Base-by-base conservation (phyloP, 2,329 filamentous ascomycete genomes). In the Fusarium agapanthi region DNA sequence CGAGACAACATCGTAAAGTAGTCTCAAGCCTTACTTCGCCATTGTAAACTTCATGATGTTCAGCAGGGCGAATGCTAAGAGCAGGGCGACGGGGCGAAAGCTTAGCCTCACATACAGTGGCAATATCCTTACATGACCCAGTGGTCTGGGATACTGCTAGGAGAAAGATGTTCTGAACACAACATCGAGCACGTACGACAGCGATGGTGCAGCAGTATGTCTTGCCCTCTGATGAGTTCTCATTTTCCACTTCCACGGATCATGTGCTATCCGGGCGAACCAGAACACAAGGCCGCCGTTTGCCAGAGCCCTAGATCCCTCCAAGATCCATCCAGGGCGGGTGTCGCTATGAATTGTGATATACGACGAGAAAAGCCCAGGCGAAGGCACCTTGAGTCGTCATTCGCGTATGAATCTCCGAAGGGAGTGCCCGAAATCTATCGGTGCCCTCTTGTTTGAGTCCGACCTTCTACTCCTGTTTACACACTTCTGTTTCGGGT, bases 381-480 rank as follows among this genome's bases (percentile, higher is more conserved):
- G 38, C 30, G 34, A 50, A 59, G 48, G 43, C 55, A 34, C 20
- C 37, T 28, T 24, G 34, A 61, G 48, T 65, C 57, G 47, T 38
- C n/a, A 40, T 54, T 38, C 40, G 48, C 34, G 45, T 53, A 26
- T 34, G 47, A 30, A 43, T 45, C 48, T 48, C 56, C 47, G 37
- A 62, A 72, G 65, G 61, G 72, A 76, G 74, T 73, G 74, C 41
- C 75, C 71, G 75, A 76, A 73, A 75, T 61, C 38, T 40, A 38
- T 75, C 73, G 75, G 73, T 63, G 51, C 26, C 65, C 55, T 66
- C 48, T 44, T 41, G 30, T 48, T 44, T 51, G 44, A 60, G 37
- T 41, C 65, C 45, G 43, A 56, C 40, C 24, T 37, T 41, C 24
- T 61, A 58, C 50, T 43, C 51, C 53, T 50, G 55, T 45, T 53